phyloP scores from a whole-genome alignment of 495 filamentous ascomycete species.

The Penicillium soppii region DNA sequence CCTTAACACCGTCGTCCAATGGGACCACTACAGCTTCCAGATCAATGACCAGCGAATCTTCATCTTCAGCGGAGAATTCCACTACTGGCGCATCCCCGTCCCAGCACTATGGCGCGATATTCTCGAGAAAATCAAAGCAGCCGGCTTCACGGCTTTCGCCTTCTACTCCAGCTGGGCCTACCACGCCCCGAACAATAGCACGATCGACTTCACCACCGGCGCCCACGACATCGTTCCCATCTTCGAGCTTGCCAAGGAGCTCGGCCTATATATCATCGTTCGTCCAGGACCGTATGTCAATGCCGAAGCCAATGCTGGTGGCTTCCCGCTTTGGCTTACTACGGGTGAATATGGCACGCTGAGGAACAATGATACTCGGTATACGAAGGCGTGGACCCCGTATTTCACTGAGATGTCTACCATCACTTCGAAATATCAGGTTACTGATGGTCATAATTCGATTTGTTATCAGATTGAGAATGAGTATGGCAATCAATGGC shows the following conservation, averaged over 20 bases:
- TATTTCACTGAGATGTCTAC: slow-evolving; percentile 51
- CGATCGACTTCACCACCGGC: slow-evolving; percentile 57
- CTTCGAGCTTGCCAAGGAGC: slow-evolving; percentile 54
- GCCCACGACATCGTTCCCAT: slow-evolving; percentile 52
- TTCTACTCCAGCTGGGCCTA: slow-evolving; percentile 60
- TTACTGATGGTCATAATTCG: slow-evolving; percentile 56
- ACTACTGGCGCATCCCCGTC: slow-evolving; percentile 61
- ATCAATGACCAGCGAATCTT: slow-evolving; percentile 56
- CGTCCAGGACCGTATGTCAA: slow-evolving; percentile 47
- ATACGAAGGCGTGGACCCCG: slow-evolving; percentile 49
- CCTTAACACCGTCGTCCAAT: slow-evolving; percentile 50
- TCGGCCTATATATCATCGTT: slow-evolving; percentile 39
- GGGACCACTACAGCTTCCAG: slow-evolving; percentile 60
- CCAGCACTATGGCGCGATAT: slow-evolving; percentile 60
- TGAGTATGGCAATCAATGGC: slow-evolving; percentile 60
- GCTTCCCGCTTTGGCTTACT: slow-evolving; percentile 60
- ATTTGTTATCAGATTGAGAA: slow-evolving; percentile 62
- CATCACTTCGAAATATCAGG: slow-evolving; percentile 50
- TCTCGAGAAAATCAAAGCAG: slow-evolving; percentile 63
- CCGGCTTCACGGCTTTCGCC: slow-evolving; percentile 54
- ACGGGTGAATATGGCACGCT: slow-evolving; percentile 60
- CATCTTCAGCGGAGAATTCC: slow-evolving; percentile 60
- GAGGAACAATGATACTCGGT: slow-evolving; percentile 57
- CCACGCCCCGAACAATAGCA: slow-evolving; percentile 50
- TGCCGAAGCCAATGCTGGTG: slow-evolving; percentile 55